Evolutionary conservation across 139 green algal genomes (phyloP).

Genomic region (Limnomonas spitsbergensis): DNA sequence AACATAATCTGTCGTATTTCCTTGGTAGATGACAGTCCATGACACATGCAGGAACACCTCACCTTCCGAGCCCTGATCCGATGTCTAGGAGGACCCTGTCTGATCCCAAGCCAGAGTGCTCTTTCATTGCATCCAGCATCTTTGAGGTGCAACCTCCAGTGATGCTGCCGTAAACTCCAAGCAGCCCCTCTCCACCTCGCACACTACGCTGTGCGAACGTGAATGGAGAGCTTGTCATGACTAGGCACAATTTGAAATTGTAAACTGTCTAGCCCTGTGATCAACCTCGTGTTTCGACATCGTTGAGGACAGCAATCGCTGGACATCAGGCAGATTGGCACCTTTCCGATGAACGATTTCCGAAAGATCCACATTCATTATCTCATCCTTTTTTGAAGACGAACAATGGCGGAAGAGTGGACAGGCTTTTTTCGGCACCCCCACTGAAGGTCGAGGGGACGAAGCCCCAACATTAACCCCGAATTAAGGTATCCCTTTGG

Average conservation of each 20-base stretch:
- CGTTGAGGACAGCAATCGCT: constrained; percentile 16
- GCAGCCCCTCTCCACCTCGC: constrained; percentile 81
- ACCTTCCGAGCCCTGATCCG: constrained; percentile 80
- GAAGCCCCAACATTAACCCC: too few relatives aligned
- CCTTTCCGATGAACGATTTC: too few relatives aligned
- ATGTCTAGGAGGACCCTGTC: constrained; percentile 73
- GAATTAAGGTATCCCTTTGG: too few relatives aligned
- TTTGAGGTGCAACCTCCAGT: constrained; percentile 61
- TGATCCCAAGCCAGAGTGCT: constrained; percentile 50
- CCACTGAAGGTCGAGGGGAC: too few relatives aligned
- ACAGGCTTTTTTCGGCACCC: too few relatives aligned
- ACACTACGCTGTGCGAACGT: constrained; percentile 68
- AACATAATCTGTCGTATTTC: too few relatives aligned
- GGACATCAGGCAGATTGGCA: not conserved
- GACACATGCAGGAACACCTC: not conserved
- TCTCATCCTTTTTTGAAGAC: too few relatives aligned
- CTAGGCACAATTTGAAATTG: not conserved
- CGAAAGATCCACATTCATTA: too few relatives aligned
- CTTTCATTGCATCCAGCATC: constrained; percentile 58
- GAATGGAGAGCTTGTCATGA: not conserved
- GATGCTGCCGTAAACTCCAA: constrained; percentile 85
- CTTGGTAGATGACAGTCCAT: too few relatives aligned
- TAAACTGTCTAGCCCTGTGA: not conserved
- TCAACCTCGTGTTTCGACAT: constrained; percentile 13
- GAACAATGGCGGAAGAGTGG: too few relatives aligned